A percentile compares a stretch with the other conserved stretches of the same genome.
phyloP scores from a whole-genome alignment of 2,329 filamentous ascomycete species.

The Paramyrothecium roridum region DNA sequence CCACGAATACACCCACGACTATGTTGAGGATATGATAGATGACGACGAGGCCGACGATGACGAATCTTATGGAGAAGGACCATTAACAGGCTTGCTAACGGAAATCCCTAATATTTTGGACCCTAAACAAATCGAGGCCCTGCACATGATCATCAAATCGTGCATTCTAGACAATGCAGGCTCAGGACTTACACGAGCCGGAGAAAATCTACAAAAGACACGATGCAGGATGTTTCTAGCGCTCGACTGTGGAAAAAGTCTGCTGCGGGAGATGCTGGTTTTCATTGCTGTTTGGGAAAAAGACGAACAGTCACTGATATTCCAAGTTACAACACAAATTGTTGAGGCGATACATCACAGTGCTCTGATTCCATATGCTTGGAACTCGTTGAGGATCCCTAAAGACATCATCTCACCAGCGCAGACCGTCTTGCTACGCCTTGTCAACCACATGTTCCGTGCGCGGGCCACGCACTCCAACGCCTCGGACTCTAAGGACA shows the following conservation, averaged over 20 bases:
- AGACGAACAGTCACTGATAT: conserved; percentile 88
- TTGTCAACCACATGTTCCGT: conserved; percentile 87
- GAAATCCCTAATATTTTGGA: conserved; percentile 94
- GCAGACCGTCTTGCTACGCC: conserved; percentile 87
- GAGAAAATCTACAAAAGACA: conserved; percentile 85
- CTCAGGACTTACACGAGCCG: conserved; percentile 61
- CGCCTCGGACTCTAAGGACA: conserved; percentile 47
- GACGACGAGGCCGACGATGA: conserved; percentile 71
- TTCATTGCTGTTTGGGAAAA: conserved; percentile 98
- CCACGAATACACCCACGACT: conserved; percentile 38
- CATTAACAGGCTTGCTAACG: conserved; percentile 79
- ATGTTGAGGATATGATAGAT: conserved; percentile 56
- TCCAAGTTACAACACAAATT: conserved; percentile 94
- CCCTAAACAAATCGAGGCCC: conserved; percentile 89
- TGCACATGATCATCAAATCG: conserved; percentile 96
- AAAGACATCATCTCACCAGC: conserved; percentile 96
- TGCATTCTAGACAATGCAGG: conserved; percentile 84
- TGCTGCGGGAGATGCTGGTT: conserved; percentile 86
- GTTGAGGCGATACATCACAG: conserved; percentile 90
- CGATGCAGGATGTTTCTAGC: conserved; percentile 87
- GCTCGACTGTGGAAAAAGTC: conserved; percentile 84
- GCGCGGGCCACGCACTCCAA: conserved; percentile 38
- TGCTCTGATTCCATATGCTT: conserved; percentile 85
- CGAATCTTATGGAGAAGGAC: conserved; percentile 75
- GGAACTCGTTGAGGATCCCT: conserved; percentile 84